Evolutionary conservation across 2,329 filamentous ascomycete species (phyloP), one percentile per base, ranked within the genome.

Genomic region (Hymenoscyphus scutula): DNA sequence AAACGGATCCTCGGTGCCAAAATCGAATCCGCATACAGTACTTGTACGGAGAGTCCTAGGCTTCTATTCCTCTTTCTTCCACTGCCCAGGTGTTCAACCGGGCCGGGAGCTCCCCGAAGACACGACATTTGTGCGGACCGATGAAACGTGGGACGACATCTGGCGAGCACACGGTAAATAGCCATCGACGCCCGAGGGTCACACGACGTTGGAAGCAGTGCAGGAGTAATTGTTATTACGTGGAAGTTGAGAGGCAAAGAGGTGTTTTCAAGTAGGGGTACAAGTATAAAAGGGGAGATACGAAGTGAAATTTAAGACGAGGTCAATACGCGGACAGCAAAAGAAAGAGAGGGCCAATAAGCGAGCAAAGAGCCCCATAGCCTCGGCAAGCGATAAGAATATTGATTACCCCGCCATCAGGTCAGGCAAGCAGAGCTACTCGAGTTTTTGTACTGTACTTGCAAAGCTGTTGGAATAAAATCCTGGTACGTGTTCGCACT

Each of bases 61-160:
- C n/a, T 41, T 6, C 11, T n/a, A 41, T n/a, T 6, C n/a, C 45
- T 19, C 19, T 51, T 51, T 23, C 19, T 51, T 11, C 45, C 19
- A 23, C 45, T 23, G n/a, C n/a, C n/a, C n/a, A n/a, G n/a, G n/a
- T n/a, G 23, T 51, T 25, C 19, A 51, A 51, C 19, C 45, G 45
- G 19, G 13, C 41, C 56, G 56, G 56, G 48, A 58, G 56, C 25
- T 30, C 38, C 34, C 56, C 56, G 56, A 45, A 15, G 56, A 48
- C 56, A 58, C 56, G 37, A 37, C 56, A 58, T n/a, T 32, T 48
- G 19, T 19, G n/a, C 29, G 11, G 11, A 32, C 56, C 30, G 34
- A 58, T 19, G 32, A 58, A 23, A 48, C 56, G 37, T 58, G 25
- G 56, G 37, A 58, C 56, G 41, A 48, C 34, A 48, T 58, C 34